phyloP scores from a whole-genome alignment of 306 rosid genomes.

The cucumber (Cucumis sativus) region Cucumber_9930_V3 NC_026660.2:29534501-29535000 shows the following conservation, averaged over 20 bases:
- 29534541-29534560: constrained; percentile 68
- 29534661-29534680: background rate
- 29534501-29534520: constrained; percentile 46
- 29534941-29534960: constrained; percentile 18
- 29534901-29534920: constrained; percentile 85
- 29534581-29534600: constrained; percentile 81
- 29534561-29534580: constrained; percentile 57
- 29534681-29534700: background rate
- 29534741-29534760: constrained; percentile 74
- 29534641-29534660: background rate
- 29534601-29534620: constrained; percentile 81
- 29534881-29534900: constrained; percentile 59
- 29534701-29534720: background rate
- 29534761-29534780: constrained; percentile 88
- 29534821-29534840: constrained; percentile 44
- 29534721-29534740: constrained; percentile 5
- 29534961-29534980: constrained; percentile 27
- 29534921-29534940: constrained; percentile 46
- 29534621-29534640: constrained; percentile 85
- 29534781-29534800: constrained; percentile 72
- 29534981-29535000: background rate
- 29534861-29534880: constrained; percentile 85
- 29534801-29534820: constrained; percentile 53
- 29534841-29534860: constrained; percentile 98
- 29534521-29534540: constrained; percentile 84